phyloP scores from a whole-genome alignment of 2,329 filamentous ascomycete genomes.

The Penicillium rolfsii region DNA sequence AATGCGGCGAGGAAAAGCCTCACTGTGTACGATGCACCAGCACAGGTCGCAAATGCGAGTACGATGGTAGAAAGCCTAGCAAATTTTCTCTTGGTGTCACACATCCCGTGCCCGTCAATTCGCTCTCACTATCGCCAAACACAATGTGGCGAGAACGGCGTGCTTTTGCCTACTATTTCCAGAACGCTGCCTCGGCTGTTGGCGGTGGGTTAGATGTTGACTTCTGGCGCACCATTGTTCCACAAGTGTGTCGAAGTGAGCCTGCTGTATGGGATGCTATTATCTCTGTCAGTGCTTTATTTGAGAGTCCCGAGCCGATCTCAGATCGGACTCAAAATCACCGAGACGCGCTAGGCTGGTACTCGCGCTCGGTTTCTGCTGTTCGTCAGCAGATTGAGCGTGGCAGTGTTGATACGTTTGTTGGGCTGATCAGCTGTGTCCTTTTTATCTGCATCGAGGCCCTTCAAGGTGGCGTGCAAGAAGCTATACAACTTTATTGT shows the following conservation, averaged over 20 bases:
- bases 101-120: slow-evolving; percentile 10
- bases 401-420: slow-evolving; percentile 30
- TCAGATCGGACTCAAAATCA: slow-evolving; percentile 26
- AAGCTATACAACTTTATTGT: slow-evolving; percentile 34
- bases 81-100: not conserved
- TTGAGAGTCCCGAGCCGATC: slow-evolving; percentile 33
- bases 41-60: slow-evolving; percentile 40
- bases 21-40: slow-evolving; percentile 37
- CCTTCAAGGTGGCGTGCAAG: slow-evolving; percentile 31
- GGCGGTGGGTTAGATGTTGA: slow-evolving; percentile 40
- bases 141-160: slow-evolving; percentile 40
- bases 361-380: slow-evolving; percentile 36
- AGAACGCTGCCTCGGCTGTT: slow-evolving; percentile 36
- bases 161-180: slow-evolving; percentile 45
- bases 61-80: slow-evolving; percentile 20
- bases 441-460: slow-evolving; percentile 42
- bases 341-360: slow-evolving; percentile 36
- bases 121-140: slow-evolving; percentile 28
- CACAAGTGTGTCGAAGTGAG: slow-evolving; percentile 40
- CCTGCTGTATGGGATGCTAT: slow-evolving; percentile 46
- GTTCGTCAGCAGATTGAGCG: slow-evolving; percentile 32
- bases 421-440: slow-evolving; percentile 38
- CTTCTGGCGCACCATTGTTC: slow-evolving; percentile 43
- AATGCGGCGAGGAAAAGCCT: slow-evolving; percentile 42
- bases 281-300: slow-evolving; percentile 42